Evolutionary conservation across 768 basidiomycete genomes (phyloP), one percentile per base, ranked within the genome.

Genomic region (Boletus pseudopeckii): DNA sequence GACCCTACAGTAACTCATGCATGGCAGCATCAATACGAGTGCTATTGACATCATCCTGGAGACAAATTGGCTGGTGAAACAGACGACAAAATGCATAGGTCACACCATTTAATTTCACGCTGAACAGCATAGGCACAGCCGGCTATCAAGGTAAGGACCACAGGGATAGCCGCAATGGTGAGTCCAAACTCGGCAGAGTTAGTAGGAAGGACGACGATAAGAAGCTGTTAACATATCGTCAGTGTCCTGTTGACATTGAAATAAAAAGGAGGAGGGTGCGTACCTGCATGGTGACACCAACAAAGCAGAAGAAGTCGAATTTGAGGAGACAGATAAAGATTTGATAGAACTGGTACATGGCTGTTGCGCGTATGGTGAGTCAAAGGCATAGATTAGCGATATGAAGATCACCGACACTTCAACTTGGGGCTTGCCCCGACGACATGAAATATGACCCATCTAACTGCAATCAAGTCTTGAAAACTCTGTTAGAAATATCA

Each of bases 381-480:
- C 5, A 50, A 30, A 9, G n/a, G 20, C 37, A 44, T 10, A 18
- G 10, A 36, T 13, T 53, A 8, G 8, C 10, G 22, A 48, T 10
- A 39, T 37, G 24, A 28, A 53, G 15, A 40, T 44, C 15, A 68
- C 83, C 53, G 57, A 90, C 91, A 80, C 72, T 92, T 92, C 81
- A 89, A 84, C 61, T 78, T 86, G 10, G 88, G 87, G 61, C 91
- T 89, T 34, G 91, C 91, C 32, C 90, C 90, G 20, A 92, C 90
- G 34, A 89, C 83, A 64, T 92, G 91, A 75, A 93, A 93, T 64
- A 93, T 88, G 38, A 88, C 90, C 92, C 91, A 93, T 41, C 90
- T 92, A 57, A 48, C 47, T 9, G 52, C 42, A 45, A 54, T 59
- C 38, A 57, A 48, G 17, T n/a, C 17, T 50, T 24, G 10, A 5